Evolutionary conservation across 345 rosid species (phyloP).

Genomic region (Hypericum androsaemum): DNA sequence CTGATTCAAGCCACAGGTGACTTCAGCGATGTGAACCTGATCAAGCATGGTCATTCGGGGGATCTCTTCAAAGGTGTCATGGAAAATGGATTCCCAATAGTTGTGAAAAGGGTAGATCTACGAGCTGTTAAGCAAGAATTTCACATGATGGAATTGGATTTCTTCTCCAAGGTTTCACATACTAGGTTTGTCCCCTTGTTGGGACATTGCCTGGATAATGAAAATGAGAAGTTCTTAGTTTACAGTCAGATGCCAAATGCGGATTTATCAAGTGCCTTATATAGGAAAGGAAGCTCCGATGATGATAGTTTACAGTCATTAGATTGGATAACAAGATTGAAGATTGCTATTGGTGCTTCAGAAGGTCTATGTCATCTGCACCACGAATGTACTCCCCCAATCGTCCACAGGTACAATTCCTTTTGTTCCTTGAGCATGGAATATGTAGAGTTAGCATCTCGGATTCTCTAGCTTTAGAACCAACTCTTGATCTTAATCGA

Average conservation of each 20-base stretch:
- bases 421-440: no score
- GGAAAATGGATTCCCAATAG: slow-evolving; percentile 52
- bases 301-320: slow-evolving; percentile 72
- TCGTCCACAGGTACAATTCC: slow-evolving; percentile 73
- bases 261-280: slow-evolving; percentile 72
- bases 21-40: slow-evolving; percentile 59
- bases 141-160: slow-evolving; percentile 61
- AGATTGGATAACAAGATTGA: slow-evolving; percentile 98
- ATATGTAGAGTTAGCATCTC: no score
- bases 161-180: slow-evolving; percentile 66
- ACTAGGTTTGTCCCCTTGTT: slow-evolving; percentile 71
- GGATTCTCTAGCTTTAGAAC: no score
- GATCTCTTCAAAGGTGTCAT: slow-evolving; percentile 63
- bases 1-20: slow-evolving; percentile 63
- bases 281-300: slow-evolving; percentile 45
- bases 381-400: slow-evolving; percentile 82
- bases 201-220: slow-evolving; percentile 82
- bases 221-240: slow-evolving; percentile 66
- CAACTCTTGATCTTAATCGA: no score
- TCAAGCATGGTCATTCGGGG: slow-evolving; percentile 90
- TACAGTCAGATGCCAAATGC: slow-evolving; percentile 87
- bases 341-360: slow-evolving; percentile 91
- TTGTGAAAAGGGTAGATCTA: slow-evolving; percentile 64
- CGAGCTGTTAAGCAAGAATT: slow-evolving; percentile 45
- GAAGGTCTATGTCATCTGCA: slow-evolving; percentile 80